Evolutionary conservation across 1,284 basidiomycete genomes (phyloP), one percentile per base, ranked within the genome.

Genomic region (Vanrija sp.): DNA sequence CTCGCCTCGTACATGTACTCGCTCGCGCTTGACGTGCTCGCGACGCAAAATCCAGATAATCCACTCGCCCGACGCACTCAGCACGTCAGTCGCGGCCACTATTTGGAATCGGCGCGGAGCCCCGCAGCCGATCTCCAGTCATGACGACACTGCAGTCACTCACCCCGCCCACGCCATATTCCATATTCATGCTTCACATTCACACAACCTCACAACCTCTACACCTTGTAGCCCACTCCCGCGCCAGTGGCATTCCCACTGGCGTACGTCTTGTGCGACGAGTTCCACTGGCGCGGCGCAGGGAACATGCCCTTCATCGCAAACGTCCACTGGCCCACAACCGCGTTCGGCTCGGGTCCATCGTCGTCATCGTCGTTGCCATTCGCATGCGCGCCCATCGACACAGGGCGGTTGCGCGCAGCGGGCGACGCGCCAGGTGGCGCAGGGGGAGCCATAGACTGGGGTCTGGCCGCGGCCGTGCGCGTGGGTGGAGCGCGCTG

Each of bases 241-340:
- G 67, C 73, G 15, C 73, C 72, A 5, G 47, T 55, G n/a, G 56
- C 45, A 41, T 60, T 60, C 3, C 73, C 73, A 47, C 69, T 73
- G 2, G 63, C 69, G 53, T 75, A 75, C 23, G 71, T 72, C 61
- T 73, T 73, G 38, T 50, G 63, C 7, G 68, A 65, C 20, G 62
- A 67, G 4, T 47, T 42, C 59, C 66, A 76, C 2, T 66, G 67
- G n/a, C 72, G 62, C 1, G 69, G 70, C 10, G 75, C 63, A 23
- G 75, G 75, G 68, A 76, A 76, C 75, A 74, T 74, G 47, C 71
- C 73, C 55, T 73, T 74, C 67, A 74, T 76, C 10, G 75, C 73
- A 64, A 75, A 76, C 9, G 69, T 72, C 70, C 70, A 71, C 8
- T 54, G 61, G 8, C 75, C 75, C 9, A 71, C 68, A 0, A 72